Percentiles rank a stretch among this genome's conserved stretches.
Evolutionary conservation across 208 protist genomes (phyloP).

Genomic region (Porcisia deanei): DNA sequence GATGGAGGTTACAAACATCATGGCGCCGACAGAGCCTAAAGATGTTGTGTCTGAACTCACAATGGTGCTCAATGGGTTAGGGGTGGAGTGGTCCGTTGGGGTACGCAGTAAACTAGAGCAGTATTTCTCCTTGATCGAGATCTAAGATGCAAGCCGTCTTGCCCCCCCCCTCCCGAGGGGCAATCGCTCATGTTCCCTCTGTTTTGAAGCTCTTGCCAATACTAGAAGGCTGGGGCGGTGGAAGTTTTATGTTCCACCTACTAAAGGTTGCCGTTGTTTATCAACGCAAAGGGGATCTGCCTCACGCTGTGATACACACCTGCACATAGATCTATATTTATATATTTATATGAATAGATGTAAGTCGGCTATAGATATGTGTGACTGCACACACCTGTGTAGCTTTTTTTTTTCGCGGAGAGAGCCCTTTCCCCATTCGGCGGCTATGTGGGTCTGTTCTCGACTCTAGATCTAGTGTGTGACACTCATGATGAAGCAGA

Average conservation of each 20-base stretch:
- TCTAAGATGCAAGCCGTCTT: not conserved
- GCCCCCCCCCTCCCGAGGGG: not conserved
- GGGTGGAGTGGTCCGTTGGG: slow-evolving; percentile 57
- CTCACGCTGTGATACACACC: too few species aligned
- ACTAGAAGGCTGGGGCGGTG: too few species aligned
- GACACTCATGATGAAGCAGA: too few species aligned
- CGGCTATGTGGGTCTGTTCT: too few species aligned
- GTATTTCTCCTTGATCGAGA: slow-evolving; percentile 38
- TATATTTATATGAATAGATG: not conserved
- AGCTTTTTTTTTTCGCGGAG: too few species aligned
- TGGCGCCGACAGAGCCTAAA: slow-evolving; percentile 21
- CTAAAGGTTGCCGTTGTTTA: too few species aligned
- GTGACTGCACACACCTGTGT: not conserved
- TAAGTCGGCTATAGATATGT: not conserved
- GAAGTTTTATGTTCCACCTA: too few species aligned
- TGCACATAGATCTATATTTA: not conserved
- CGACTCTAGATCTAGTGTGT: too few species aligned
- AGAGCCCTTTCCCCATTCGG: not conserved
- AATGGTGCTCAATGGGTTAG: slow-evolving; percentile 36
- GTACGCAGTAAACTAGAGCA: slow-evolving; percentile 72
- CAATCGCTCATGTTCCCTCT: not conserved
- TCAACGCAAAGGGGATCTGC: too few species aligned
- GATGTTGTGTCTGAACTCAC: slow-evolving; percentile 48
- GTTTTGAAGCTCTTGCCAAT: not conserved
- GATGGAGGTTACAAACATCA: slow-evolving; percentile 60